Evolutionary conservation across 2,329 filamentous ascomycete species (phyloP), one percentile per base, ranked within the genome.

Genomic region (Karstenula rhodostoma): DNA sequence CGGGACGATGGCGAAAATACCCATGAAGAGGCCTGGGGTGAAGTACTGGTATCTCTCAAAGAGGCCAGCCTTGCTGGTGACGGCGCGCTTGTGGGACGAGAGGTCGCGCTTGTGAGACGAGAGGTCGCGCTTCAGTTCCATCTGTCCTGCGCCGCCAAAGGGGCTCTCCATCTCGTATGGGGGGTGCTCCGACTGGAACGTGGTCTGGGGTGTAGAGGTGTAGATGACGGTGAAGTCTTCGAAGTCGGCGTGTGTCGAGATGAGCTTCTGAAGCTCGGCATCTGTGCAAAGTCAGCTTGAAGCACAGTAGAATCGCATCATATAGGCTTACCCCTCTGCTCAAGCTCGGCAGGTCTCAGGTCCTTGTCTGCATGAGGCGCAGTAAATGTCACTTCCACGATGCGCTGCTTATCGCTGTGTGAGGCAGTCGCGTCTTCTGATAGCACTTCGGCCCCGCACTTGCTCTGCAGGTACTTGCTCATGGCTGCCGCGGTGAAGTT

Each of bases 11-110:
- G 89, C 89, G 40, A 94, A 75, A 22, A 97, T 81, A 29, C 87
- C 90, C 90, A 96, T 96, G 79, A 97, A 98, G 65, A 98, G 87
- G 58, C 91, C 94, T 72, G 93, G 92, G 12, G 90, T 94, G 68
- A 99, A 90, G 81, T 94, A 98, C 76, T 97, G 91, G 78, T 99
- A 99, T 78, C 91, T 93, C 79, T 96, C 91, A 71, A 99, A 98
- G 46, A 96, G 79, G 23, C 69, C 77, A 23, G 19, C 71, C 71
- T 47, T 75, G 60, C 4, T 59, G 2, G 67, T 52, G 68, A 58
- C 1, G 62, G 63, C 71, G 48, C 68, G 69, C 50, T 61, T 64
- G 52, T 80, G 65, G 19, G 77, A 67, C 27, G 70, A 75, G 58
- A 84, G 77, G 67, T 87, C 84, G 67, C 93, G 87, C 85, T 92